Evolutionary conservation across 768 basidiomycete species (phyloP).

Genomic region (Tephrocybe rancida): DNA sequence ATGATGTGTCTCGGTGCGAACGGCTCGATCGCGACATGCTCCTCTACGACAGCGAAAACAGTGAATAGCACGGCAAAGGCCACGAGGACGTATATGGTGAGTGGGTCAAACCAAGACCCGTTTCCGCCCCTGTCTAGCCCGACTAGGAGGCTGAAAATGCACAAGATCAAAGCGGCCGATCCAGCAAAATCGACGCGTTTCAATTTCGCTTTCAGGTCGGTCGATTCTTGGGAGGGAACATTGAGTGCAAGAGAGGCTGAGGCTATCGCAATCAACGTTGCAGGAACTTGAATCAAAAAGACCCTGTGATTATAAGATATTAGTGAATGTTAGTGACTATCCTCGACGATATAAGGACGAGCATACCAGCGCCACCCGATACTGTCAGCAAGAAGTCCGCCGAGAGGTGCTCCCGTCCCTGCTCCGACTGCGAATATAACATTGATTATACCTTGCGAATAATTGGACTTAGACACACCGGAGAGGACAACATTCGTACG

Average conservation of each 20-base stretch:
- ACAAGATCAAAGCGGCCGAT: slow-evolving; percentile 52
- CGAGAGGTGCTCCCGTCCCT: slow-evolving; percentile 59
- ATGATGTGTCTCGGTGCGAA: slow-evolving; percentile 57
- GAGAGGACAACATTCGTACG: no score
- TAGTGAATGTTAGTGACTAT: not conserved
- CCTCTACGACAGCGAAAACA: slow-evolving; percentile 47
- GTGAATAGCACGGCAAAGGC: slow-evolving; percentile 31
- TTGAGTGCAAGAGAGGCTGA: slow-evolving; percentile 51
- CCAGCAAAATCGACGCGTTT: slow-evolving; percentile 64
- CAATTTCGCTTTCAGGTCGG: slow-evolving; percentile 50
- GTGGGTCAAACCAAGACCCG: slow-evolving; percentile 41
- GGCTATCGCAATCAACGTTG: slow-evolving; percentile 50
- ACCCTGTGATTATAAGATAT: slow-evolving; percentile 33
- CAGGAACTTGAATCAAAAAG: slow-evolving; percentile 60
- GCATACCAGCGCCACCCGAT: slow-evolving; percentile 67
- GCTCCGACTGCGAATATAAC: slow-evolving; percentile 59
- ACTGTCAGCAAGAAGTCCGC: slow-evolving; percentile 59
- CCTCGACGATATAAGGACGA: no score
- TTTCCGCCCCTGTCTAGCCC: slow-evolving; percentile 56
- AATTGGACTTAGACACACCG: not conserved
- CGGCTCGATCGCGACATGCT: slow-evolving; percentile 50
- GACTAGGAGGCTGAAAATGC: slow-evolving; percentile 56
- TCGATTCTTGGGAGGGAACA: slow-evolving; percentile 41
- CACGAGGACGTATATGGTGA: slow-evolving; percentile 36
- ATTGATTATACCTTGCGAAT: slow-evolving; percentile 49